Base-by-base conservation (phyloP, 2,329 filamentous ascomycete species). In the Emydomyces testavorans region DNA sequence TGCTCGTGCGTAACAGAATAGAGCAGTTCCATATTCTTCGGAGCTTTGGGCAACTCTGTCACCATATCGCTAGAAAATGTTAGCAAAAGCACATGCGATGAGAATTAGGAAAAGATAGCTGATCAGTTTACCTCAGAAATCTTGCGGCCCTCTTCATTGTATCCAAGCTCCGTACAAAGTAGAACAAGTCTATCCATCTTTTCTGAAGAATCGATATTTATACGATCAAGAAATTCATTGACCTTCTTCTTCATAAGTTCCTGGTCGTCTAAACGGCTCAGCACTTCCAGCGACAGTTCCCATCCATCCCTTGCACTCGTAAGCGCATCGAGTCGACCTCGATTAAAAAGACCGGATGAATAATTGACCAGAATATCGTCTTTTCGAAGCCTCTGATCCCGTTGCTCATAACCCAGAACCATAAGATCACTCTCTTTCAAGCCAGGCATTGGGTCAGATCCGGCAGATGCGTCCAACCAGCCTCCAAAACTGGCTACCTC, bases 1-100 rank as follows among this genome's bases (percentile, higher is more conserved):
- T 2, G 88, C 85, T 10, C 93, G 78, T 20, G 90, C 84, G 62
- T 92, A 96, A 70, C 93, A 95, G 68, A 92, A 82, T 16, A 96
- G 74, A 0, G 87, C 85, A 54, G 90, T 80, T 46, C 90, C 90
- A 56, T 90, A 95, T 47, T 83, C 78, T 57, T 85, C 78, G 0
- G 83, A 83, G 35, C 79, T 77, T 51, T 80, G 75, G 8, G 81
- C 78, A 32, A 94, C 74, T 40, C 81, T 75, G 54, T 94, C 82
- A 49, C 88, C 90, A 61, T 87, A 95, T 54, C 83, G 80, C 85
- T 94, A 58, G 23, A 16, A 20, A 31, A 32, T 38, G 54, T 32
- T 18, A 39, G 20, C n/a, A 18, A 40, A 26, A 36, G 18, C 20
- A n/a, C n/a, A n/a, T 11, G 11, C 24, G 32, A 28, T 6, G 11